Base-by-base conservation (phyloP, 352 stramenopile species). In the Aphanomyces euteiches region DNA sequence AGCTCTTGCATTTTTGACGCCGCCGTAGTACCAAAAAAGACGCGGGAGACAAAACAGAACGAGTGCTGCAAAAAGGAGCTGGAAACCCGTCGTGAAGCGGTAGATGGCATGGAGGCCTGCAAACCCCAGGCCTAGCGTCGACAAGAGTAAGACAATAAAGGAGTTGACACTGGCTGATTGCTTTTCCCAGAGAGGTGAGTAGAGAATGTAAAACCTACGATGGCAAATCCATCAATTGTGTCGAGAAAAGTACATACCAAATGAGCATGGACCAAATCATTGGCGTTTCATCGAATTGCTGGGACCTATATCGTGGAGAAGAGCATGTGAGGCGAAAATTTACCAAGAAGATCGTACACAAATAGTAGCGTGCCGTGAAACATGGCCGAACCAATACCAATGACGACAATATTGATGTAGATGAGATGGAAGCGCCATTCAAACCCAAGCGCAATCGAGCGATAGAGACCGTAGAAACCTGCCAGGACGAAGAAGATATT, bases 361-460 rank as follows among this genome's bases (percentile, higher is more conserved):
- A 86, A 77, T 73, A 90, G 82, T 43, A 96, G 80, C 7, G 88
- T 95, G 54, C 85, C 88, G 72, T 96, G 88, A 74, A 96, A 95
- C 78, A 92, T 85, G 58, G 84, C 84, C 0, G 85, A 93, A 43
- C 87, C 88, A 28, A 95, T 79, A 36, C 88, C 88, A 15, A 89
- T 90, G 72, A 94, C 67, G 72, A 95, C 87, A 12, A 94, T 78
- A 17, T 78, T 82, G 28, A 90, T 74, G 69, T 92, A 92, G 60
- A 90, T 80, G 47, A 83, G 36, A 58, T 90, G 80, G 75, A 93
- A 96, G 38, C 85, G 82, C 50, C 75, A 81, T 73, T 95, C 87
- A 47, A 93, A 90, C 19, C 81, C 77, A 74, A 88, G 76, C 39
- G 81, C 82, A 40, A 90, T 73, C 41, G 78, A 83, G 28, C 82